Evolutionary conservation across 306 rosid genomes (phyloP), one percentile per base, ranked within the genome.

Genomic region (Acmispon strigosus): DNA sequence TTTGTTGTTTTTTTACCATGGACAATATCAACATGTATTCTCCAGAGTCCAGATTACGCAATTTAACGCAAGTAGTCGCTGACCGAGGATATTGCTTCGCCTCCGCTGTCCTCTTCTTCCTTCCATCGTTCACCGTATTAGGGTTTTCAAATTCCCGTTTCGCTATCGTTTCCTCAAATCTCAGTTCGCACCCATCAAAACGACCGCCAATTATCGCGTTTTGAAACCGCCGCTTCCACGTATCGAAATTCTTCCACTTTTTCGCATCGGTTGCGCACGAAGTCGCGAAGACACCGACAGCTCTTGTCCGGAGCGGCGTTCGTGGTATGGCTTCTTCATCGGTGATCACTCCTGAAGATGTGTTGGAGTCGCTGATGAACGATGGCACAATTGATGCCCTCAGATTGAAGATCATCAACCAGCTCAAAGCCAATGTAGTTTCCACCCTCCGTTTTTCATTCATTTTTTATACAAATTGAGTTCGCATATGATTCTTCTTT

Each of bases 311-410:
- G 24, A 17, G 8, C 16, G 8, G 15, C 17, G 14, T 39, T 37
- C 27, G 14, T 32, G 7, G 43, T 0, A 90, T 90, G 92, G 82
- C 83, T 67, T 89, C 93, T 20, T 84, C 96, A 22, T 81, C 94
- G 11, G 69, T 92, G 59, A 86, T 87, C 62, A 84, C 86, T 75
- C 97, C 95, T 0, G 97, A 90, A 77, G 97, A 94, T 65, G 96
- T 89, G 15, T 77, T 94, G 83, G 95, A 87, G 62, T 89, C 96
- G 60, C 69, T 87, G 37, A 94, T 94, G 98, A 94, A 94, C 75
- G 96, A 94, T 66, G 96, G 99, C 39, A 89, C 96, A 57, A 94
- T 94, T 4, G 99, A 94, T 74, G 63, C 94, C 52, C 97, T 94
- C 66, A 70, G 96, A 63, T 82, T 94, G 84, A 94, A 91, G 97